These are phyloP conservation scores for Nicotiana obtusifolia DNA, from an alignment of 257 asterid genomes.

Conservation along the genomic window DNA sequence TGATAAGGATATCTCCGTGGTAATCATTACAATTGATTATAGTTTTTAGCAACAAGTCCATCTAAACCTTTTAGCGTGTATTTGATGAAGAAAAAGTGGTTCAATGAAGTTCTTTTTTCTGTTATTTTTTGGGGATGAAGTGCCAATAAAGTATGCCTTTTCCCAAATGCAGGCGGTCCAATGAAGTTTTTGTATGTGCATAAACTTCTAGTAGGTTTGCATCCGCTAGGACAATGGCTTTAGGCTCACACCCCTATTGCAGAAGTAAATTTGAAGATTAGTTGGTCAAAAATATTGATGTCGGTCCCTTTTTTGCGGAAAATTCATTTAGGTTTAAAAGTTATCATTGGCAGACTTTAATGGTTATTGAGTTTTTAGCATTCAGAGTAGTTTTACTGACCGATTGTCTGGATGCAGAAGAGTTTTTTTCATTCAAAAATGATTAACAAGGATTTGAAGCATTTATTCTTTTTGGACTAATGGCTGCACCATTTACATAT, in stretches of 20 bases:
- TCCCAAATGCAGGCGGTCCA: too few relatives aligned
- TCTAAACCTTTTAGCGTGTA: too few relatives aligned
- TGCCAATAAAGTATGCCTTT: too few relatives aligned
- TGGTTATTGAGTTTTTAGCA: neutral
- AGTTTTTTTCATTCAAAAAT: neutral
- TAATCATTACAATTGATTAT: neutral
- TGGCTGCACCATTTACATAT: neutral
- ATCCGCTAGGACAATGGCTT: too few relatives aligned
- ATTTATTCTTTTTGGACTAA: neutral
- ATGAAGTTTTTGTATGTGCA: too few relatives aligned
- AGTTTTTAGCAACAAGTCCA: too few relatives aligned
- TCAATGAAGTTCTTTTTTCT: too few relatives aligned
- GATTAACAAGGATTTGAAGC: neutral
- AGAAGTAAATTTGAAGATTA: too few relatives aligned
- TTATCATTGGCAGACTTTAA: neutral
- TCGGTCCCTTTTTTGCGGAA: neutral
- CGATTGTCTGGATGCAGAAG: neutral
- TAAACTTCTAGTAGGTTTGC: too few relatives aligned
- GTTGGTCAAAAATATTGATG: neutral
- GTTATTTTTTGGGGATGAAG: too few relatives aligned
- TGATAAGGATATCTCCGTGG: neutral
- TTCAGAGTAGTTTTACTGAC: neutral
- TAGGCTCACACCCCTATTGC: too few relatives aligned
- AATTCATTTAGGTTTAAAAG: neutral
- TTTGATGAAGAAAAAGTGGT: too few relatives aligned